Percentiles rank a stretch among this genome's conserved stretches.
phyloP scores from a whole-genome alignment of 164 flowering plant genomes.

The Macadamia tetraphylla region DNA sequence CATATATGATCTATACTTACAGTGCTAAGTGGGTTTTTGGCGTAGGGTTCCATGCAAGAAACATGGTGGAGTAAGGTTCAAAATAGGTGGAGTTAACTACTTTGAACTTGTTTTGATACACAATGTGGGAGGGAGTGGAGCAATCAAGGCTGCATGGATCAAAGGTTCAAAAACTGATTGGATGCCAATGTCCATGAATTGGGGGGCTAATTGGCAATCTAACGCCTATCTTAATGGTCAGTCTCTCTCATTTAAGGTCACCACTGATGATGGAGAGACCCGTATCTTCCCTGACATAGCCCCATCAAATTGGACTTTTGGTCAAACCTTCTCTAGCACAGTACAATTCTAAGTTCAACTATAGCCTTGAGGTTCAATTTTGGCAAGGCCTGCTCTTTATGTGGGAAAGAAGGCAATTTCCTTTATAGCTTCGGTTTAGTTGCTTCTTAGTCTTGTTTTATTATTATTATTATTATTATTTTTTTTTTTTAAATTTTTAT shows the following conservation, averaged over 20 bases:
- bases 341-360: slow-evolving; percentile 48
- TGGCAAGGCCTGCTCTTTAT: slow-evolving; percentile 58
- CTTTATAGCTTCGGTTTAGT: not conserved
- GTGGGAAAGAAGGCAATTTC: not conserved
- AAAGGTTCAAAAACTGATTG: slow-evolving; percentile 64
- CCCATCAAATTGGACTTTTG: slow-evolving; percentile 71
- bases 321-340: slow-evolving; percentile 65
- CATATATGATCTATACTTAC: no score
- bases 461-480: no score
- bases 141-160: slow-evolving; percentile 51
- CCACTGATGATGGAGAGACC: slow-evolving; percentile 67
- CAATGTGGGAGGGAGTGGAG: slow-evolving; percentile 76
- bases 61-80: slow-evolving; percentile 83
- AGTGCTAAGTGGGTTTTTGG: no score
- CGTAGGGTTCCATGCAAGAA: slow-evolving; percentile 85
- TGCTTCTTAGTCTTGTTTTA: not conserved
- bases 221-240: slow-evolving; percentile 69
- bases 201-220: slow-evolving; percentile 97
- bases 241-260: slow-evolving; percentile 73
- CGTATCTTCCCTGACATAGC: slow-evolving; percentile 37
- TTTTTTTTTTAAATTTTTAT: no score
- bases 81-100: slow-evolving; percentile 71
- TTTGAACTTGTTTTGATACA: slow-evolving; percentile 75
- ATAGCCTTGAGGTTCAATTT: slow-evolving; percentile 3
- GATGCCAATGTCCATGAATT: slow-evolving; percentile 83